Conservation (phyloP, 2,329 filamentous ascomycete species). For the Talaromyces sp. region DNA sequence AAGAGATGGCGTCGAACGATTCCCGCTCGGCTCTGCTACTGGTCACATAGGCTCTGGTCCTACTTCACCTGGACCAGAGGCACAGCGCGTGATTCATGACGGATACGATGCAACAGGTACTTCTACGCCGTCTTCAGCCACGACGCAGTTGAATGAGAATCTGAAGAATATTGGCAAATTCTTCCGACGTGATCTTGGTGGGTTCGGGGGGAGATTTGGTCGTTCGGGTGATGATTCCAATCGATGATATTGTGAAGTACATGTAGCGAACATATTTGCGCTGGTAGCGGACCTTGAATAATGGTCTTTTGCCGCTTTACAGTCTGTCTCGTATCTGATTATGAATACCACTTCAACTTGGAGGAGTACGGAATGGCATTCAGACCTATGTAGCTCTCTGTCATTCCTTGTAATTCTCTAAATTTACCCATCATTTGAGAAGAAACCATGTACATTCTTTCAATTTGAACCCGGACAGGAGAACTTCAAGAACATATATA, state of each 20-base stretch:
- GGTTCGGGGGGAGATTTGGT: conserved; percentile 69
- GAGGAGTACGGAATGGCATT: neutral
- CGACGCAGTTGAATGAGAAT: conserved; percentile 83
- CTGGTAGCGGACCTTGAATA: neutral
- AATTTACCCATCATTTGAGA: too few species aligned
- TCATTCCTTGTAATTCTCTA: too few species aligned
- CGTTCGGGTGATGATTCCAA: conserved; percentile 31
- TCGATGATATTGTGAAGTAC: conserved; percentile 9
- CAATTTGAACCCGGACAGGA: neutral
- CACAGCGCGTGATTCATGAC: conserved; percentile 13
- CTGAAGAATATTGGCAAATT: conserved; percentile 95
- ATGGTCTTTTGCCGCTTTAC: neutral
- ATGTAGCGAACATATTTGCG: neutral
- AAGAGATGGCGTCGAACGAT: conserved; percentile 73
- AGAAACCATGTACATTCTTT: conserved; percentile 2
- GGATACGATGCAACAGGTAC: conserved; percentile 28
- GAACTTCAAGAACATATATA: neutral
- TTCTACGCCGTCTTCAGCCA: conserved; percentile 34
- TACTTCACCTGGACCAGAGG: conserved; percentile 10
- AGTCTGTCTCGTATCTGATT: neutral
- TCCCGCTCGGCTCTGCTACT: conserved; percentile 44
- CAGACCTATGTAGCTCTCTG: too few species aligned
- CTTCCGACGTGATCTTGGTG: conserved; percentile 81
- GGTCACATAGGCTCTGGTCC: conserved; percentile 24
- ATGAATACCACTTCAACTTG: neutral